Base-by-base conservation (phyloP, 1,284 basidiomycete species). In the Ustilago curta region DNA sequence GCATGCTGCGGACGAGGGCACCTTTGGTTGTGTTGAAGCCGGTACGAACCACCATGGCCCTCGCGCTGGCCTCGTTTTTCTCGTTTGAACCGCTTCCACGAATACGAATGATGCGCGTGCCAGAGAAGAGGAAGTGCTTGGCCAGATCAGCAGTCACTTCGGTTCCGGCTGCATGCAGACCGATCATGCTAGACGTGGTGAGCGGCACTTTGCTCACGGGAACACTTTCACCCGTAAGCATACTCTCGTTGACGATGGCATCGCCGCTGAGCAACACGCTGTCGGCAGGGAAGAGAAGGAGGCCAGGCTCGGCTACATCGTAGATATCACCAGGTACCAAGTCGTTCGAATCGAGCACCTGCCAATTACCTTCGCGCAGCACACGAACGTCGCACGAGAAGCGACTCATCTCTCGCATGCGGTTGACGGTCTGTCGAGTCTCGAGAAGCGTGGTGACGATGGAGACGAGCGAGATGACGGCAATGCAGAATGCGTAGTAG, bases 1-100 rank as follows among this genome's bases (percentile, higher is more conserved):
- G 88, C 97, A 99, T 99, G 0, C 95, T 97, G 25, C 97, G 90
- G 8, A 99, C 90, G 19, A 99, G 88, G 0, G 96, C 93, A 32
- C 97, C 97, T 86, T 99, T 99, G 12, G 97, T 99, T 3, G 97
- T 99, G 84, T 93, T 94, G 87, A 99, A 99, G 0, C 94, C 93
- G 53, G 94, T 97, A 44, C 95, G 88, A n/a, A 92, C 91, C 3
- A 99, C 94, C 85, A 99, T 87, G 1, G 91, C 97, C 64, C 95
- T 86, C 0, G 96, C 93, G 32, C 84, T 84, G 9, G 79, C 76
- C 53, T 83, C 77, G 64, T 80, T 75, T 58, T 73, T 68, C 31
- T 77, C 51, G 16, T 47, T 53, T n/a, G 70, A 49, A 12, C 87
- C 86, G 47, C 90, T 66, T 43, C 66, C 70, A 35, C 96, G 89